A percentile compares a stretch with the other conserved stretches of the same genome.
phyloP scores from a whole-genome alignment of 208 protist genomes.

The Leishmania tarentolae region DNA sequence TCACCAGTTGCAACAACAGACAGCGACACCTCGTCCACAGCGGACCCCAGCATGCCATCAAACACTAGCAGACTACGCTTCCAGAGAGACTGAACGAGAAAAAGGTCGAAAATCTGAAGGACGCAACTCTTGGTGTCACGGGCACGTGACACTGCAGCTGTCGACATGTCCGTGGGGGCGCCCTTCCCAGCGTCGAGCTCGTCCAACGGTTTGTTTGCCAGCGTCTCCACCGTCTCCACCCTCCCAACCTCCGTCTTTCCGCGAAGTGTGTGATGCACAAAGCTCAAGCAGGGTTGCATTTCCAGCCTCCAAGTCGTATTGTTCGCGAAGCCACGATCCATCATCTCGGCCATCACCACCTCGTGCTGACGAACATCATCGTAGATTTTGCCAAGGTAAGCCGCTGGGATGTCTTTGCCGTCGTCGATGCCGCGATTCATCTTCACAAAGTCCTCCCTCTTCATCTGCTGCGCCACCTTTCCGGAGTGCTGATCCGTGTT shows the following conservation, averaged over 20 bases:
- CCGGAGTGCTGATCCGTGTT: slow-evolving; percentile 98
- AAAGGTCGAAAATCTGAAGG: slow-evolving; percentile 35
- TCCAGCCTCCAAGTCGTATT: slow-evolving; percentile 83
- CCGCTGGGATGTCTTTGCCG: slow-evolving; percentile 83
- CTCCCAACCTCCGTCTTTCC: not conserved
- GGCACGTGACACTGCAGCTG: not conserved
- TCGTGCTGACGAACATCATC: slow-evolving; percentile 92
- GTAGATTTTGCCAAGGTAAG: slow-evolving; percentile 92
- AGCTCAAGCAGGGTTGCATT: slow-evolving; percentile 44
- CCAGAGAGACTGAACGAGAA: slow-evolving; percentile 62
- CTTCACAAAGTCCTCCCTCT: slow-evolving; percentile 90
- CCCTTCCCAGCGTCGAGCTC: not conserved
- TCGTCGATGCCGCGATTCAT: slow-evolving; percentile 98
- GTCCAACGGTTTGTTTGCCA: slow-evolving; percentile 12
- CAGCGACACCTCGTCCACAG: slow-evolving; percentile 34
- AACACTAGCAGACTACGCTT: slow-evolving; percentile 59
- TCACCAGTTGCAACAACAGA: slow-evolving; percentile 12
- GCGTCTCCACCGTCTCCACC: slow-evolving; percentile 16
- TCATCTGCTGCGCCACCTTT: slow-evolving; percentile 95
- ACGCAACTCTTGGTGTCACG: not conserved
- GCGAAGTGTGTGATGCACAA: slow-evolving; percentile 19
- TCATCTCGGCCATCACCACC: slow-evolving; percentile 93
- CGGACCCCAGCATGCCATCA: slow-evolving; percentile 44
- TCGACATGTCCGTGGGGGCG: not conserved
- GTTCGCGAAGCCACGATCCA: slow-evolving; percentile 76